These are phyloP conservation scores for Leccinellum rugosiceps DNA, from an alignment of 768 basidiomycete species.

Conservation along the genomic window DNA sequence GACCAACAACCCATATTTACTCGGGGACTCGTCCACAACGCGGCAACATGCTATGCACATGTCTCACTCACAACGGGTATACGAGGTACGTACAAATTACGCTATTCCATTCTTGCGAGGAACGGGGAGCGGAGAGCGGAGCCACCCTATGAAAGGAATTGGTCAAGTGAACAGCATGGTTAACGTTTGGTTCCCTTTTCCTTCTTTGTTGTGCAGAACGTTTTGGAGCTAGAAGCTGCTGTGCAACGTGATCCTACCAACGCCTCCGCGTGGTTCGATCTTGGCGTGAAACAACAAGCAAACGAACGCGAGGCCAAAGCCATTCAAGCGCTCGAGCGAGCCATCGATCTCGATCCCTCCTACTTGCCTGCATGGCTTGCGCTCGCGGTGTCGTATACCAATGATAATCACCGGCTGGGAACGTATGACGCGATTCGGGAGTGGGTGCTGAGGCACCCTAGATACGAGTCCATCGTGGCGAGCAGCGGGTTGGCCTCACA, in stretches of 20 bases:
- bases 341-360: slow-evolving; percentile 75
- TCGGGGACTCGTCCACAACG: slow-evolving; percentile 52
- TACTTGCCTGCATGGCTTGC: slow-evolving; percentile 86
- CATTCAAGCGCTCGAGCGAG: slow-evolving; percentile 76
- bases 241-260: slow-evolving; percentile 76
- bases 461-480: slow-evolving; percentile 48
- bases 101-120: slow-evolving; percentile 11
- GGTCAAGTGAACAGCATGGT: slow-evolving; percentile 8
- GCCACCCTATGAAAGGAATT: neutral
- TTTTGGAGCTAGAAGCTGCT: slow-evolving; percentile 85
- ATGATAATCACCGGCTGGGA: slow-evolving; percentile 74
- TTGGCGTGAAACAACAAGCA: slow-evolving; percentile 97
- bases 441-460: slow-evolving; percentile 68
- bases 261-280: slow-evolving; percentile 80
- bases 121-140: slow-evolving; percentile 8
- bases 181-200: slow-evolving; percentile 15
- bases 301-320: slow-evolving; percentile 94
- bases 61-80: slow-evolving; percentile 25
- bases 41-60: slow-evolving; percentile 43
- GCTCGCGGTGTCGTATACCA: slow-evolving; percentile 85
- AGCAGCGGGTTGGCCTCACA: slow-evolving; percentile 29
- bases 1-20: slow-evolving; percentile 71
- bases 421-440: slow-evolving; percentile 78
- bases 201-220: slow-evolving; percentile 49
- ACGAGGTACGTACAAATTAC: slow-evolving; percentile 37